These are phyloP conservation scores for Trichomonas vaginalis DNA, from an alignment of 208 protist species.

Conservation along the genomic window DNA sequence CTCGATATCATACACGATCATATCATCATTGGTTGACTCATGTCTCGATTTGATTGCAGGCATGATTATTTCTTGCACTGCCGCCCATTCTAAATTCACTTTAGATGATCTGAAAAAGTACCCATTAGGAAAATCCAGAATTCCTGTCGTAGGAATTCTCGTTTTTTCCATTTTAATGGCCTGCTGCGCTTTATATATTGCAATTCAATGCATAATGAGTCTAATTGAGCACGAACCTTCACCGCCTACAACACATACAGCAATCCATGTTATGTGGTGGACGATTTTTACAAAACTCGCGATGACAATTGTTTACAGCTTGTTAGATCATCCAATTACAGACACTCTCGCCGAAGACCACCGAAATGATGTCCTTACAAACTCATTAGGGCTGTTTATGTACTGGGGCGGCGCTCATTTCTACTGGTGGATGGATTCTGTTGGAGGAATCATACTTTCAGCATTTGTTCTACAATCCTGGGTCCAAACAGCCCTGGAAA, in stretches of 20 bases:
- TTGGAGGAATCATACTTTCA: neutral
- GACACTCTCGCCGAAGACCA: neutral
- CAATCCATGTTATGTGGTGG: neutral
- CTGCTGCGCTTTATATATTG: neutral
- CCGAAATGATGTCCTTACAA: neutral
- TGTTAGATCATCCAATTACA: neutral
- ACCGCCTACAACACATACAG: neutral
- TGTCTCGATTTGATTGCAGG: neutral
- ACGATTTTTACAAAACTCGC: neutral
- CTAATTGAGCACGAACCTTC: neutral
- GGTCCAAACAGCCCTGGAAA: neutral
- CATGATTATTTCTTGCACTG: neutral
- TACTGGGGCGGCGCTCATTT: neutral
- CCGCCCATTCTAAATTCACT: neutral
- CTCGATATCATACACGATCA: neutral
- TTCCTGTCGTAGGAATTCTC: neutral
- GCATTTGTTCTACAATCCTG: neutral
- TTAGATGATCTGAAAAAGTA: neutral
- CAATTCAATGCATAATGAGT: neutral
- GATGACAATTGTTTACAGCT: neutral
- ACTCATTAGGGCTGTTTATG: neutral
- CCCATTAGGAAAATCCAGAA: neutral
- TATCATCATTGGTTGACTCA: neutral
- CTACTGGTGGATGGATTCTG: neutral
- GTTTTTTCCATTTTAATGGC: neutral